phyloP scores from a whole-genome alignment of 148 eudicot genomes.

The Polygonum aviculare region DNA sequence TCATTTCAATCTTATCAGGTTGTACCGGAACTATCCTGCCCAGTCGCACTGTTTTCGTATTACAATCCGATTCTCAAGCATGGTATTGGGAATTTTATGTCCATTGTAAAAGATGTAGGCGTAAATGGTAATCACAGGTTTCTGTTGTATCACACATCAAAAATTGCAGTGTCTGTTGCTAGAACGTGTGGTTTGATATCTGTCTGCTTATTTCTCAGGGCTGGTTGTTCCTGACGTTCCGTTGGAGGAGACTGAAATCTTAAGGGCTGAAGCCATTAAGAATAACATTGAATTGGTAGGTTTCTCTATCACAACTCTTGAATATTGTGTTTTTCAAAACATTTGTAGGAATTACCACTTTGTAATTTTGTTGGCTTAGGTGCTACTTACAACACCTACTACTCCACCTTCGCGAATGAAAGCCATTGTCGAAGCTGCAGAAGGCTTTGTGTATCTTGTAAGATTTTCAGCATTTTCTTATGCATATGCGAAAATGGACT shows the following conservation, averaged over 20 bases:
- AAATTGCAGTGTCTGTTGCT: background rate
- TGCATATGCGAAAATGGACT: too few species aligned
- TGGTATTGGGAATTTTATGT: slow-evolving; percentile 78
- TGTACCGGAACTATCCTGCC: slow-evolving; percentile 75
- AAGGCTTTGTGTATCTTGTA: slow-evolving; percentile 93
- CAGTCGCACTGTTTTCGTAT: slow-evolving; percentile 77
- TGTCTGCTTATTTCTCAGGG: slow-evolving; percentile 33
- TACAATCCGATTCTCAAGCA: slow-evolving; percentile 91
- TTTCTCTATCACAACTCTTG: background rate
- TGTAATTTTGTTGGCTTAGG: background rate
- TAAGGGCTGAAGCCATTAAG: slow-evolving; percentile 69
- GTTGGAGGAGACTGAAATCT: slow-evolving; percentile 72
- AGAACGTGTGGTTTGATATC: background rate
- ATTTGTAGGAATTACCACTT: background rate
- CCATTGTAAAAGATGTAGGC: slow-evolving; percentile 66
- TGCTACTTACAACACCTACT: slow-evolving; percentile 73
- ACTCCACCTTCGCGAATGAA: slow-evolving; percentile 79
- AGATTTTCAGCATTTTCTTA: slow-evolving; percentile 18
- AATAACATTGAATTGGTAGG: slow-evolving; percentile 76
- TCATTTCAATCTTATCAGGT: slow-evolving; percentile 34
- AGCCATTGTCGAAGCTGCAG: slow-evolving; percentile 79
- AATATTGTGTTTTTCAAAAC: background rate
- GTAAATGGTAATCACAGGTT: slow-evolving; percentile 57
- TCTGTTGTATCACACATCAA: background rate
- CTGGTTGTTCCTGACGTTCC: slow-evolving; percentile 97